phyloP scores from a whole-genome alignment of 2,329 filamentous ascomycete species.

The Tolypocladium cylindrosporum region DNA sequence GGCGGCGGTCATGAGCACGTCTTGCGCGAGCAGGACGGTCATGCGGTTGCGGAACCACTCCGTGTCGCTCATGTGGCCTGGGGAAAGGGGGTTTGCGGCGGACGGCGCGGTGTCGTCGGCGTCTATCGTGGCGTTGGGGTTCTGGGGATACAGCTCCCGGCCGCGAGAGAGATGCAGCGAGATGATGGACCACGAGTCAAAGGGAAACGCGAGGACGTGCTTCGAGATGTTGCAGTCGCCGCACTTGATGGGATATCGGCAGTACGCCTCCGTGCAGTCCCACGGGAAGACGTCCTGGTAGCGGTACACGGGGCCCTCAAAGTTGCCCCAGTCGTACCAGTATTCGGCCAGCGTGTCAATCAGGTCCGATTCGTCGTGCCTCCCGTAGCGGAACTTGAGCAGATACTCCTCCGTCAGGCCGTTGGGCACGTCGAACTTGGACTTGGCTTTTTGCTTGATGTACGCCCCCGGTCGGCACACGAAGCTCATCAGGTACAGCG shows the following conservation, averaged over 20 bases:
- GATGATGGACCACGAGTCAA: constrained; percentile 32
- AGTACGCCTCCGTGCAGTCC: constrained; percentile 36
- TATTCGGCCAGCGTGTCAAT: constrained; percentile 33
- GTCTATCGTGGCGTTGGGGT: not conserved
- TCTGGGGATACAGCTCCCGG: constrained; percentile 20
- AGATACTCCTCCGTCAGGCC: constrained; percentile 33
- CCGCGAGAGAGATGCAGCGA: constrained; percentile 26
- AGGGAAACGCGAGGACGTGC: constrained; percentile 33
- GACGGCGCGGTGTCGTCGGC: not conserved
- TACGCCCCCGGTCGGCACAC: constrained; percentile 20
- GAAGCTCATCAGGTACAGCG: constrained; percentile 30
- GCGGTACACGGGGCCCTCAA: constrained; percentile 25
- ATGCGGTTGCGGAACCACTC: constrained; percentile 27
- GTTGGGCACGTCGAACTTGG: constrained; percentile 26
- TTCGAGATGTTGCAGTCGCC: constrained; percentile 31
- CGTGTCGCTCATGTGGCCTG: constrained; percentile 8
- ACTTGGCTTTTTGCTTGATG: constrained; percentile 12
- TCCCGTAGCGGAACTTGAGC: constrained; percentile 25
- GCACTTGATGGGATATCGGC: constrained; percentile 23
- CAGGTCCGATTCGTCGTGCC: constrained; percentile 29
- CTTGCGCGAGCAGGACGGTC: constrained; percentile 19
- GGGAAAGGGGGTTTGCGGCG: constrained; percentile 4
- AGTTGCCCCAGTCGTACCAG: constrained; percentile 34
- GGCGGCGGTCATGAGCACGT: constrained; percentile 19
- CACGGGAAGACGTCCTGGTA: constrained; percentile 34